Base-by-base conservation (phyloP, 441 rosid species). In the Corymbia citriodora region DNA sequence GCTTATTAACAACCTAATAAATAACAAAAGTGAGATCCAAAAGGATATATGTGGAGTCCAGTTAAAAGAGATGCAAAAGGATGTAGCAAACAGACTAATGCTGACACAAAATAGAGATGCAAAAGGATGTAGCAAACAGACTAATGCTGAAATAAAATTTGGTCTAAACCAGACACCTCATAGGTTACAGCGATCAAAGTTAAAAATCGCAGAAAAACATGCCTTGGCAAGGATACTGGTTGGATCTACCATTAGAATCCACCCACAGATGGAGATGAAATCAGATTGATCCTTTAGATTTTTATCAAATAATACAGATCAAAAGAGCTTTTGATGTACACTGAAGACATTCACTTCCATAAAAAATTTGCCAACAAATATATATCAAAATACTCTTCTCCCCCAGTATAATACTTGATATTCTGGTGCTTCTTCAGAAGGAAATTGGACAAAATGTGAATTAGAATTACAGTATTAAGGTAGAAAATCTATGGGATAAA, bases 221-320 rank as follows among this genome's bases (percentile, higher is more conserved):
- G 88, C 99, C 97, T 94, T 95, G 59, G 99, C 98, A 92, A 94
- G 93, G 92, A 97, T 96, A 90, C 96, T 98, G 92, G 97, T 97
- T 88, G 91, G 86, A 92, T 96, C 96, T 91, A 91, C 90, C 52
- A 91, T 89, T 79, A 65, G 29, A 29, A 23, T 63, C 81, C 55
- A 49, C 53, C 74, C 90, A 14, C 50, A 36, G 49, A 40, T 87
- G 65, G 36, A 29, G 17, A 54, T 33, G n/a, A 54, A 40, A 81
- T 21, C 52, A 81, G 10, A 36, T 81, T 50, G 27, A 57, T 33
- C 63, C 63, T 57, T 57, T 9, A 57, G 63, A 57, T 57, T 57
- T 57, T 27, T 57, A 23, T 57, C 29, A 9, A 57, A 57, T 57
- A 29, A 23, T 57, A 25, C 63, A 23, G 29, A 23, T 57, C 63